Evolutionary conservation across 306 rosid genomes (phyloP).

Genomic region (Benincasa hispida): DNA sequence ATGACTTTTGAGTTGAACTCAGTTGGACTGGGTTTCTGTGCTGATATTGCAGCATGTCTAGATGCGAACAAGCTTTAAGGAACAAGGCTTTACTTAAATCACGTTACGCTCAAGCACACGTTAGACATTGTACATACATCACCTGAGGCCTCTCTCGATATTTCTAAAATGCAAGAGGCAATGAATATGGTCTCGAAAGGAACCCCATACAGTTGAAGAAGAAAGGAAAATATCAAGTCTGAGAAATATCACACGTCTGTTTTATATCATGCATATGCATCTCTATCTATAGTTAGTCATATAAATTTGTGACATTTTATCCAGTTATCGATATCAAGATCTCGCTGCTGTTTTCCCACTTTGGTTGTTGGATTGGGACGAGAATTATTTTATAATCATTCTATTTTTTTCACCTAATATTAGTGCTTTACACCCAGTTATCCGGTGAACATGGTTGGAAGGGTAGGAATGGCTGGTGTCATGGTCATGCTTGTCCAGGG

Average conservation of each 20-base stretch:
- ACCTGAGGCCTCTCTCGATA: neutral
- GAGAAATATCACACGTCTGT: neutral
- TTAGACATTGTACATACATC: neutral
- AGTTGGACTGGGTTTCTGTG: neutral
- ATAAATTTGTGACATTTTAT: neutral
- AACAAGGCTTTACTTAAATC: neutral
- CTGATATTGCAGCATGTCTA: neutral
- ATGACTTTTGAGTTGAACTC: neutral
- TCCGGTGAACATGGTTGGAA: neutral
- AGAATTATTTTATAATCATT: neutral
- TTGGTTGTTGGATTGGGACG: neutral
- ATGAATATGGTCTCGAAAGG: neutral
- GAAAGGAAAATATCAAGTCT: neutral
- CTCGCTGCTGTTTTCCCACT: neutral
- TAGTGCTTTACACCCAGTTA: neutral
- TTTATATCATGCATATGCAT: neutral
- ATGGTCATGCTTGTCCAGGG: no score
- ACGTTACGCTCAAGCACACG: neutral
- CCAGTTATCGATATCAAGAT: neutral
- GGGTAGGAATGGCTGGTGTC: neutral
- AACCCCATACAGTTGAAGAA: neutral
- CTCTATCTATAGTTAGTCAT: neutral
- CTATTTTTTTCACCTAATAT: neutral
- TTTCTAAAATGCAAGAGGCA: neutral
- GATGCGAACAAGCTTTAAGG: constrained; percentile 1